These are phyloP conservation scores for Penicillium ochrochloron DNA, from an alignment of 495 filamentous ascomycete genomes.

Conservation along the genomic window DNA sequence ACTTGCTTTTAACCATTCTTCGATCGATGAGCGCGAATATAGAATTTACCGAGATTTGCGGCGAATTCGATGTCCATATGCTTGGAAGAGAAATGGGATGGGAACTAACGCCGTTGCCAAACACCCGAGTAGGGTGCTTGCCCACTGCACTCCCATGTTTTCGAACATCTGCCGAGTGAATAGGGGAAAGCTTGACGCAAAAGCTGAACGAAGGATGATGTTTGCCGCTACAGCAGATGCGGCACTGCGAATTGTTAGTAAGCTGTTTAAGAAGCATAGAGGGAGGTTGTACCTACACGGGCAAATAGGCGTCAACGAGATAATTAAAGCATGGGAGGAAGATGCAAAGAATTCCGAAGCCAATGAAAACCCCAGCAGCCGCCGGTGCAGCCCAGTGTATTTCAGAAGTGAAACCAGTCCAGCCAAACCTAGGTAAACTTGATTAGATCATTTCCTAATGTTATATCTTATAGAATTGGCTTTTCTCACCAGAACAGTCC, in stretches of 20 bases:
- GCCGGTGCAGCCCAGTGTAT: constrained; percentile 45
- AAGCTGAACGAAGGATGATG: constrained; percentile 80
- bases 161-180: constrained; percentile 84
- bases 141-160: constrained; percentile 78
- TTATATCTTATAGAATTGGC: neutral
- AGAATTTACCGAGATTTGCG: too few relatives aligned
- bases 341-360: constrained; percentile 43
- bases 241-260: constrained; percentile 48
- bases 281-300: constrained; percentile 57
- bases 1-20: too few relatives aligned
- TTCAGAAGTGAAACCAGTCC: constrained; percentile 40
- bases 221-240: constrained; percentile 89
- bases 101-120: constrained; percentile 49
- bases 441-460: neutral
- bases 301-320: constrained; percentile 52
- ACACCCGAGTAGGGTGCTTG: constrained; percentile 75
- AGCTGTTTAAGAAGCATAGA: constrained; percentile 26
- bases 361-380: constrained; percentile 37
- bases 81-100: too few relatives aligned
- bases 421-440: constrained; percentile 42
- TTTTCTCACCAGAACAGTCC: constrained; percentile 58
- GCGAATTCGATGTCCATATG: too few relatives aligned
- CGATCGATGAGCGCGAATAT: too few relatives aligned
- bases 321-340: constrained; percentile 50
- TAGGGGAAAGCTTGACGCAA: constrained; percentile 79